Conservation (phyloP, 2,329 filamentous ascomycete species). For the Talaromyces piceae region DNA sequence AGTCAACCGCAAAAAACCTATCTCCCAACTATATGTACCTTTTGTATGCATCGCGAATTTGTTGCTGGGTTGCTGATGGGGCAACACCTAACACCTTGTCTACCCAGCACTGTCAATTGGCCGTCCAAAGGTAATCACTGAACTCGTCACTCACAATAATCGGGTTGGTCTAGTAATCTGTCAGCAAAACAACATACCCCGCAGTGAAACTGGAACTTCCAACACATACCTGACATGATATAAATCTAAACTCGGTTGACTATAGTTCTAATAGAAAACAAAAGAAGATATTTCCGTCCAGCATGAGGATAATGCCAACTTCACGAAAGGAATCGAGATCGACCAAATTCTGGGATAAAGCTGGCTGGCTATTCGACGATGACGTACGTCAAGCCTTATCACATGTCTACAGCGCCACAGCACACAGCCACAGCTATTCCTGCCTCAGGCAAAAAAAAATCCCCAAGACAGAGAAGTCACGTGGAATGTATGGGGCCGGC, state of each 20-base stretch:
- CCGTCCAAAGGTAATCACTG: background rate
- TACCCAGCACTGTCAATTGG: conserved; percentile 26
- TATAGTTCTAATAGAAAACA: no score
- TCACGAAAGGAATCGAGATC: background rate
- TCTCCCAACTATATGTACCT: conserved; percentile 44
- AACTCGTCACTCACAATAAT: conserved; percentile 33
- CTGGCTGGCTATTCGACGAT: background rate
- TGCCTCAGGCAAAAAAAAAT: background rate
- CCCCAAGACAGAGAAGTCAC: background rate
- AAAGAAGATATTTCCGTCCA: no score
- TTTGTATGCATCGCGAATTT: conserved; percentile 94
- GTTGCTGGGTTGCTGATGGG: conserved; percentile 66
- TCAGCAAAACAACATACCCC: background rate
- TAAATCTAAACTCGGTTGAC: background rate
- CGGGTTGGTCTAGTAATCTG: conserved; percentile 20
- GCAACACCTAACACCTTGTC: conserved; percentile 68
- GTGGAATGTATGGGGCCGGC: background rate
- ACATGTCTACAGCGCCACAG: conserved; percentile 9
- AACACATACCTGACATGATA: conserved; percentile 6
- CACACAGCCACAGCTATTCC: conserved; percentile 1
- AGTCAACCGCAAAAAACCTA: background rate
- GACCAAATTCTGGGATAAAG: background rate
- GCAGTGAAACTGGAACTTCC: background rate
- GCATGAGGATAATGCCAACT: no score
- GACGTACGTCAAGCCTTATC: conserved; percentile 6